Base-by-base conservation (phyloP, 1,139 yeast species). In the Tardiomyces depauwii region DNA sequence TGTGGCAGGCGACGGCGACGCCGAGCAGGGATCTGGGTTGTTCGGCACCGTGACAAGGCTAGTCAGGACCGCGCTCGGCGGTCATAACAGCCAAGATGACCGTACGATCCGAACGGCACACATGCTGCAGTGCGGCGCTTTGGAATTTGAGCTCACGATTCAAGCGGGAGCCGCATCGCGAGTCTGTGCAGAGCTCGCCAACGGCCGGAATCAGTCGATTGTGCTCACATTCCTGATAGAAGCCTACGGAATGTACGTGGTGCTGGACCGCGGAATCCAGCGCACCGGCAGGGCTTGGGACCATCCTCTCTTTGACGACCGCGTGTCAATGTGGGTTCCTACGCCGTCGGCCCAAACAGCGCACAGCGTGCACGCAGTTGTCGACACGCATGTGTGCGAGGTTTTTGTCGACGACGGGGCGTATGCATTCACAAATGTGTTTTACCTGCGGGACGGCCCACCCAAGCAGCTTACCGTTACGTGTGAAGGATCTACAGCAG, bases 331-430 rank as follows among this genome's bases (percentile, higher is more conserved):
- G 2, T 53, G 51, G 36, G 47, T 50, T 13, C 51, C 36, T 13
- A 30, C 53, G 33, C 56, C 53, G 6, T n/a, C 36, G 18, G 19
- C 30, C 4, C 40, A 36, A 12, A 47, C 39, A 43, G 46, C 43
- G 16, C 57, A 51, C 52, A 56, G 58, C 38, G 53, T 62, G 12
- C 55, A 56, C 40, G 66, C 63, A 41, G 45, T 63, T 19, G 50
- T 61, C 27, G 67, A 63, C 45, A 53, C 54, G 42, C 58, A 59
- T 44, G 52, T 61, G 40, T 25, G 57, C 18, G 67, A 63, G 47
- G 41, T 63, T n/a, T 62, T 52, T 50, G 56, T 61, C 52, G 59
- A 61, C 46, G 55, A 61, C 42, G 39, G 39, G 19, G 39, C 19
- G 7, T 63, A 64, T 32, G 52, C 57, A 5, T 48, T 55, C 13